These are phyloP conservation scores for Strombidium stylifer DNA, from an alignment of 73 alveolate species.

Conservation along the genomic window DNA sequence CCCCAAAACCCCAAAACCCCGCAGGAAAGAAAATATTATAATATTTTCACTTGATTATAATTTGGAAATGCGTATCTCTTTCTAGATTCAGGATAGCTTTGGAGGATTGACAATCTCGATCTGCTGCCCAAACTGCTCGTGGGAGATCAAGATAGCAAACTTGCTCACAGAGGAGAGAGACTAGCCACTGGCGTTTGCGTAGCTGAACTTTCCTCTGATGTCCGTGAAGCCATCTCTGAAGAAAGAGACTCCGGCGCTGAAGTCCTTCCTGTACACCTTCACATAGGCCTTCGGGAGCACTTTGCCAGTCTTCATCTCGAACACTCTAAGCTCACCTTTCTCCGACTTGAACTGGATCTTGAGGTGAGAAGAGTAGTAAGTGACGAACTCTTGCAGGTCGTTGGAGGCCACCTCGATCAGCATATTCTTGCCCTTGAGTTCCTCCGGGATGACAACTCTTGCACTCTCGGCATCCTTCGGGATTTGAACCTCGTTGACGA, in stretches of 20 bases:
- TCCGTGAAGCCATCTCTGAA: constrained; percentile 97
- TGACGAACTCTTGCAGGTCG: constrained; percentile 45
- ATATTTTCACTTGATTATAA: too few species aligned
- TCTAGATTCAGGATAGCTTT: too few species aligned
- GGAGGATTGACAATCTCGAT: constrained; percentile 86
- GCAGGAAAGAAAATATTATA: too few species aligned
- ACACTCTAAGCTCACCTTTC: constrained; percentile 85
- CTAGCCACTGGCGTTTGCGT: constrained; percentile 77
- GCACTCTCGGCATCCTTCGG: constrained; percentile 25
- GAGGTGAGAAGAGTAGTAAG: constrained; percentile 80
- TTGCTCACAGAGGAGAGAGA: constrained; percentile 63
- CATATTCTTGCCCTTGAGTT: constrained; percentile 63
- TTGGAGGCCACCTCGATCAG: constrained; percentile 75
- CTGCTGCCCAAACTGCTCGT: constrained; percentile 82
- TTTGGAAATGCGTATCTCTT: too few species aligned
- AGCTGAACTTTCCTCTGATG: constrained; percentile 93
- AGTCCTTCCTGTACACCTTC: constrained; percentile 74
- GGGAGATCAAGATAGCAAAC: constrained; percentile 78
- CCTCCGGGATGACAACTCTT: constrained; percentile 67
- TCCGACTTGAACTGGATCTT: constrained; percentile 64
- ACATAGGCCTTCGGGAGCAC: constrained; percentile 87
- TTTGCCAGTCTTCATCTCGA: constrained; percentile 54
- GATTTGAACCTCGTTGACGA: constrained; percentile 34
- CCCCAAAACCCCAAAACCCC: too few species aligned
- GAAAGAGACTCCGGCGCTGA: constrained; percentile 60